Conservation (phyloP, 2,329 filamentous ascomycete genomes). For the Gliomastix tumulicola region DNA sequence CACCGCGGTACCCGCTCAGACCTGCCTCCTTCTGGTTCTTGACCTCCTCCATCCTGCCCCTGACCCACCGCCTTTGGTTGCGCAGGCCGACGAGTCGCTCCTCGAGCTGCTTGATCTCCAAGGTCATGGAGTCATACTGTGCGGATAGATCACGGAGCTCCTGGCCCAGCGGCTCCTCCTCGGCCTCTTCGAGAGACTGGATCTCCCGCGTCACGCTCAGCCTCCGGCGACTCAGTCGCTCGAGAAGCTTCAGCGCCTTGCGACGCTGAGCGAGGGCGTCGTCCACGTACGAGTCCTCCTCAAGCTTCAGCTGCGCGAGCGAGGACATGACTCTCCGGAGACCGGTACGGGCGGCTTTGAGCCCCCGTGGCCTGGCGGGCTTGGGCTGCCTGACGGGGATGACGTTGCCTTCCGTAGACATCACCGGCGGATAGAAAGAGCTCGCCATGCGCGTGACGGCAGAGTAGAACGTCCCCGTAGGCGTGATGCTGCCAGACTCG, state of each 20-base stretch:
- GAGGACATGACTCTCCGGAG: conserved; percentile 57
- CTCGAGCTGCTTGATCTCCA: conserved; percentile 61
- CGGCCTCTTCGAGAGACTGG: conserved; percentile 43
- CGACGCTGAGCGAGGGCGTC: conserved; percentile 49
- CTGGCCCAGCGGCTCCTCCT: conserved; percentile 49
- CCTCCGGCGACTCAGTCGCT: conserved; percentile 41
- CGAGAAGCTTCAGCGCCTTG: conserved; percentile 50
- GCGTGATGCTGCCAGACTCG: conserved; percentile 32
- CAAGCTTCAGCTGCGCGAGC: conserved; percentile 58
- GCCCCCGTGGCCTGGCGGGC: conserved; percentile 38
- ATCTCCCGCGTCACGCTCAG: conserved; percentile 45
- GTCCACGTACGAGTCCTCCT: conserved; percentile 57
- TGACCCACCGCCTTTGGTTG: conserved; percentile 50
- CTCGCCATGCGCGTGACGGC: conserved; percentile 27
- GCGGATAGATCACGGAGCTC: conserved; percentile 54
- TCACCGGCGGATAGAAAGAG: conserved; percentile 32
- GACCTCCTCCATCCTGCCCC: conserved; percentile 53
- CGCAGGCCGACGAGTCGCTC: conserved; percentile 55
- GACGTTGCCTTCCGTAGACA: conserved; percentile 37
- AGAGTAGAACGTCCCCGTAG: conserved; percentile 30
- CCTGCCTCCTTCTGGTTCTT: conserved; percentile 62
- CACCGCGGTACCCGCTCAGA: conserved; percentile 64
- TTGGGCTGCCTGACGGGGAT: conserved; percentile 55
- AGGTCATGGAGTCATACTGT: conserved; percentile 46
- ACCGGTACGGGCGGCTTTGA: conserved; percentile 57